These are phyloP conservation scores for Vanderwaltozyma polyspora DNA, from an alignment of 805 yeast species.

Conservation along the genomic window DNA sequence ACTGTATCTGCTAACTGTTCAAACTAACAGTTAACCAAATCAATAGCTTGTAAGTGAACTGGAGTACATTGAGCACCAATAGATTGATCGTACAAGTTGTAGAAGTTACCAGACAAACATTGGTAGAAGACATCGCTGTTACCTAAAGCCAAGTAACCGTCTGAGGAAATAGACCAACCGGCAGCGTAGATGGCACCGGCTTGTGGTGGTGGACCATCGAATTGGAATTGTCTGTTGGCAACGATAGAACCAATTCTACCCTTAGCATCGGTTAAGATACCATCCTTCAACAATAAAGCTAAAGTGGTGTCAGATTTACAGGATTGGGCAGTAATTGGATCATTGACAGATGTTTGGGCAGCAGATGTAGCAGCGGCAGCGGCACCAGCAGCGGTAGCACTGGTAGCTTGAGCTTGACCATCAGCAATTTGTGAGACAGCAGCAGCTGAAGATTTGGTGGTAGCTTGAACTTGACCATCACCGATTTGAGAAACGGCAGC, in stretches of 20 bases:
- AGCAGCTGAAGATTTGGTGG: too few relatives aligned
- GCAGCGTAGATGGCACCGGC: slow-evolving; percentile 50
- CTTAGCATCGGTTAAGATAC: slow-evolving; percentile 38
- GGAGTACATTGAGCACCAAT: slow-evolving; percentile 45
- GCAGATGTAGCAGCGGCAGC: slow-evolving; percentile 24
- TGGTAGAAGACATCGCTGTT: slow-evolving; percentile 43
- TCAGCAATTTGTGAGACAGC: slow-evolving; percentile 32
- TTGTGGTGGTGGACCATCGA: slow-evolving; percentile 65
- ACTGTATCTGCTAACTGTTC: background rate
- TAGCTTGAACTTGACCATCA: slow-evolving; percentile 26
- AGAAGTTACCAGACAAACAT: slow-evolving; percentile 54
- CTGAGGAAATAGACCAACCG: slow-evolving; percentile 43
- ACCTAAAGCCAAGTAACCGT: slow-evolving; percentile 48
- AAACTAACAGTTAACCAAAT: slow-evolving; percentile 29
- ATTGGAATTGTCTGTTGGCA: slow-evolving; percentile 62
- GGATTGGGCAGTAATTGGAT: slow-evolving; percentile 7
- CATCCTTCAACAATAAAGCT: slow-evolving; percentile 35
- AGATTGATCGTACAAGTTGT: slow-evolving; percentile 50
- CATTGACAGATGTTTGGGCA: slow-evolving; percentile 20
- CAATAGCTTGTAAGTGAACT: slow-evolving; percentile 41
- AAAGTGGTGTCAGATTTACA: slow-evolving; percentile 35
- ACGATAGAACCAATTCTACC: slow-evolving; percentile 60
- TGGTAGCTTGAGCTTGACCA: slow-evolving; percentile 31
- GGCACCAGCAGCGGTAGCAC: slow-evolving; percentile 28
- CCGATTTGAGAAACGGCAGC: slow-evolving; percentile 34